These are phyloP conservation scores for Plasmodium inui DNA, from an alignment of 169 alveolate genomes.

Conservation along the genomic window DNA sequence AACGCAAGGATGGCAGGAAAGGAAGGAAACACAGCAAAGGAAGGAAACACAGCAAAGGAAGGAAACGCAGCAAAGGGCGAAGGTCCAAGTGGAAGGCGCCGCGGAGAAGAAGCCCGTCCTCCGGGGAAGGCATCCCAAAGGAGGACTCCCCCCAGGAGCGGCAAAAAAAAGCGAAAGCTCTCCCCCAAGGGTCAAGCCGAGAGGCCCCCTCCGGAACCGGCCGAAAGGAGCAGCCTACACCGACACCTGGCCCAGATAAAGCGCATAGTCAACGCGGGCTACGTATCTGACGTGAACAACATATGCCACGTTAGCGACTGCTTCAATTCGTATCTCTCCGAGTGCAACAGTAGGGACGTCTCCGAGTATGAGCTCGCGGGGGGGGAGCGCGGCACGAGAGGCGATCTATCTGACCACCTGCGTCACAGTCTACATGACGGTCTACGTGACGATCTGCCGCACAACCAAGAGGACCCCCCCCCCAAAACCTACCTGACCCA, in stretches of 20 bases:
- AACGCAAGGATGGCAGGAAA: background rate
- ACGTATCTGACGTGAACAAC: conserved; percentile 43
- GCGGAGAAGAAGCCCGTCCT: background rate
- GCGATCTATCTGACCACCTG: background rate
- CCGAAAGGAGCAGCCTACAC: background rate
- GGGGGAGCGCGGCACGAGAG: background rate
- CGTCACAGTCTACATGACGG: background rate
- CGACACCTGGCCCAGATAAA: conserved; percentile 11
- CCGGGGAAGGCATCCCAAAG: background rate
- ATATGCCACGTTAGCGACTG: conserved; percentile 32
- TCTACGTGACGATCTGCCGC: background rate
- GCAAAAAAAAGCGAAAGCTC: background rate
- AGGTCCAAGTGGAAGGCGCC: background rate
- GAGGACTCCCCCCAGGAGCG: background rate
- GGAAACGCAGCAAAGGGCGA: background rate
- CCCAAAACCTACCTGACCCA: background rate
- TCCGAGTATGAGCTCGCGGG: conserved; percentile 19
- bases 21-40: background rate
- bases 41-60: background rate
- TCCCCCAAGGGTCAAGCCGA: background rate
- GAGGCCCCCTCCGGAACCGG: background rate
- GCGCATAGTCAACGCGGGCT: conserved; percentile 11
- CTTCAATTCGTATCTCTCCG: conserved; percentile 42
- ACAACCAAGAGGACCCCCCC: background rate
- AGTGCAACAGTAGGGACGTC: conserved; percentile 34